Evolutionary conservation across 768 basidiomycete species (phyloP).

Genomic region (Gymnopilus dilepis): DNA sequence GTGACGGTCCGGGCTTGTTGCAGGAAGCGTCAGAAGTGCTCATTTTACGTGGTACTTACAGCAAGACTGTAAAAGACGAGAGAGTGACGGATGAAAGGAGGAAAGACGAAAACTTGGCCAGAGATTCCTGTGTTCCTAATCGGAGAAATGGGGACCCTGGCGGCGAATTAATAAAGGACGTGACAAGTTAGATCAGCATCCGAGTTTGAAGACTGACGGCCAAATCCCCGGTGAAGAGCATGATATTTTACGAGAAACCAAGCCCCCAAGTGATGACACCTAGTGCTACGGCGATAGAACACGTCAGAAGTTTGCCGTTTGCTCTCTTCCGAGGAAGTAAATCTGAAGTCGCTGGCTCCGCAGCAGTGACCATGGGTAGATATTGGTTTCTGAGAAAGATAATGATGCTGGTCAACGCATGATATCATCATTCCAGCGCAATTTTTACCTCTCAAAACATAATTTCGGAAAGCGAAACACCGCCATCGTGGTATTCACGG

Average conservation of each 20-base stretch:
- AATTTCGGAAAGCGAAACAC: constrained; percentile 6
- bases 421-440: constrained; percentile 4
- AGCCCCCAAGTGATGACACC: neutral
- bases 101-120: neutral
- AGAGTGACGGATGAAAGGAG: neutral
- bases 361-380: neutral
- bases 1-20: too few relatives aligned
- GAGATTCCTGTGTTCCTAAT: neutral
- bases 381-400: neutral
- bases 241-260: neutral
- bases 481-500: constrained; percentile 31
- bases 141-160: constrained; percentile 5
- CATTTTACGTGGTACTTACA: too few relatives aligned
- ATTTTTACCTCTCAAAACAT: constrained; percentile 3
- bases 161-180: neutral
- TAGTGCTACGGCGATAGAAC: neutral
- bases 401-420: neutral
- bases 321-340: neutral
- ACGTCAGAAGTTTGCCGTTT: neutral
- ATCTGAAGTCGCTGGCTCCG: neutral
- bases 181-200: neutral
- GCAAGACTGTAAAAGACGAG: too few relatives aligned
- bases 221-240: neutral
- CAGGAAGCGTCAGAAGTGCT: too few relatives aligned
- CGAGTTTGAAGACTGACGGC: neutral